Conservation (phyloP, 306 rosid genomes). For the Acacia crassicarpa region DNA sequence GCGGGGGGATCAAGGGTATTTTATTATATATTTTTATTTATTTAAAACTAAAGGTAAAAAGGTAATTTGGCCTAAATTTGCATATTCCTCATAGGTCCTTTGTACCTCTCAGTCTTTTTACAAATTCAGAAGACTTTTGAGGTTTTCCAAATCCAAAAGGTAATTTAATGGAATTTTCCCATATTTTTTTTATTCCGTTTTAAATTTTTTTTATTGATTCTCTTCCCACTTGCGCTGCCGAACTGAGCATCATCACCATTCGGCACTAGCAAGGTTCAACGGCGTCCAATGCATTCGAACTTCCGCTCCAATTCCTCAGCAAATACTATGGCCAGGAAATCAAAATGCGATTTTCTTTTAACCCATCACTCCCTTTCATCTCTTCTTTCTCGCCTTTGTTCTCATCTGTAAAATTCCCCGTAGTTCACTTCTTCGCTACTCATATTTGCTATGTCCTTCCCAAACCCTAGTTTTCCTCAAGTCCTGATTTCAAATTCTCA, state of each 20-base stretch:
- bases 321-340: background rate
- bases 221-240: background rate
- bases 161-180: too few species aligned
- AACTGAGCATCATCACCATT: background rate
- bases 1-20: too few species aligned
- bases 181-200: too few species aligned
- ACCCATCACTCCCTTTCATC: background rate
- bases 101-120: too few species aligned
- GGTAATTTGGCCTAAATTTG: too few species aligned
- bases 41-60: too few species aligned
- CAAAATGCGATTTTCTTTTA: background rate
- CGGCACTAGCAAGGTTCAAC: background rate
- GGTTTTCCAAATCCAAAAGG: too few species aligned
- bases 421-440: background rate
- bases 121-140: too few species aligned
- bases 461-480: conserved; percentile 35
- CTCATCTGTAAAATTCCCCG: background rate
- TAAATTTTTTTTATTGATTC: background rate
- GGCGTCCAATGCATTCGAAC: background rate
- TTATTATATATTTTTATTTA: too few species aligned
- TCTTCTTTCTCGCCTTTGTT: background rate
- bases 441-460: background rate
- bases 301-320: background rate
- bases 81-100: too few species aligned
- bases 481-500: background rate